Evolutionary conservation across 768 basidiomycete genomes (phyloP).

Genomic region (Tulasnella sp.): DNA sequence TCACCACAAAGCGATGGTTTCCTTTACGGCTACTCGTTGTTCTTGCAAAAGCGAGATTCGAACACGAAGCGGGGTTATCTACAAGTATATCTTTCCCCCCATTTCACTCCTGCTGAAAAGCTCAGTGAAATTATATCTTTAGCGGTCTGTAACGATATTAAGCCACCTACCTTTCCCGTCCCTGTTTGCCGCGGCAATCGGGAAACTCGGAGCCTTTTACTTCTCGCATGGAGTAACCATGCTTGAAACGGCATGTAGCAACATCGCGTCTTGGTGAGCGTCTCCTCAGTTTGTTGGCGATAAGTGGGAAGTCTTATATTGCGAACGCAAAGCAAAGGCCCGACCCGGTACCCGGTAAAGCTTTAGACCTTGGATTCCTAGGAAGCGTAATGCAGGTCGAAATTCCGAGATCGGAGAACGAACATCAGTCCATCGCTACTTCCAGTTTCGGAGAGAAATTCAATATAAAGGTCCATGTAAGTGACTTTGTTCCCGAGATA

Average conservation of each 20-base stretch:
- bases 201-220: slow-evolving; percentile 64
- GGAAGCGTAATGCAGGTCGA: slow-evolving; percentile 64
- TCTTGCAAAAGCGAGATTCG: slow-evolving; percentile 56
- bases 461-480: slow-evolving; percentile 41
- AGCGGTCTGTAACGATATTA: slow-evolving; percentile 74
- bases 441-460: slow-evolving; percentile 41
- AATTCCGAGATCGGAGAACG: slow-evolving; percentile 54
- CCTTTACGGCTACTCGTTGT: slow-evolving; percentile 67
- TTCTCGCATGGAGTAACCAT: slow-evolving; percentile 64
- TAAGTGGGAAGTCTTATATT: slow-evolving; percentile 11
- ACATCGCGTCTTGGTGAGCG: slow-evolving; percentile 71
- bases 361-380: slow-evolving; percentile 72
- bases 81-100: slow-evolving; percentile 38
- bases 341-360: slow-evolving; percentile 53
- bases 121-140: background rate
- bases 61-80: slow-evolving; percentile 66
- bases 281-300: background rate
- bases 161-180: slow-evolving; percentile 72
- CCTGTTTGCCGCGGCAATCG: slow-evolving; percentile 56
- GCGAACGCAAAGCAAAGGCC: slow-evolving; percentile 50
- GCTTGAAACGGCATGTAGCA: slow-evolving; percentile 77
- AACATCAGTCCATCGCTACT: slow-evolving; percentile 57
- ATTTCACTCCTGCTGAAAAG: background rate
- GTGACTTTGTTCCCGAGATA: slow-evolving; percentile 2
- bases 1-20: slow-evolving; percentile 43